Base-by-base conservation (phyloP, 352 stramenopile genomes). In the Pythium guiyangense region DNA sequence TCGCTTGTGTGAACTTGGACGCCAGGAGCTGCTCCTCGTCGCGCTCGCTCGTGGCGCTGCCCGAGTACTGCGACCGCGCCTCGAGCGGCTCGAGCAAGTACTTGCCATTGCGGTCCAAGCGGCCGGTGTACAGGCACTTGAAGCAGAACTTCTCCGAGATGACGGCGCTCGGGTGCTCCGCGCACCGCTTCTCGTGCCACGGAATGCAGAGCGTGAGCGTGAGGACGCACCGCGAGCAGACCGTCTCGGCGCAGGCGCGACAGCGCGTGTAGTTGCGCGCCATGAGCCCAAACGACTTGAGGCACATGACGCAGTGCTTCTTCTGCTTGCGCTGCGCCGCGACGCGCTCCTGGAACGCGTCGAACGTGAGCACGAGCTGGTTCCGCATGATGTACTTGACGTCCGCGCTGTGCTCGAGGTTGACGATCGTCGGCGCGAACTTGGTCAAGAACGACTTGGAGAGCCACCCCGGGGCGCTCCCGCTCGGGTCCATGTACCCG, bases 81-180 rank as follows among this genome's bases (percentile, higher is more conserved):
- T 79, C 71, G 57, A 77, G 71, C 20, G 68, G 71, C 20, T 61
- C 55, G 26, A 61, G 55, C 55, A 61, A 40, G 26, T 61, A 61
- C n/a, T 67, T 67, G 14, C 71, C 71, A 57, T 79, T 80, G 37
- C 77, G 74, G 50, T 86, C 73, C 11, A 75, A 60, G 0, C 72
- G 77, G 15, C 76, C 69, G 8, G 74, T 73, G 60, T 78, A 86
- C 29, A 88, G 52, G 44, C 77, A 88, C 50, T 77, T 78, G 34
- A 84, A 62, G 49, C 77, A 88, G 50, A 88, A 88, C 48, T 73
- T 77, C 34, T 84, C 77, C n/a, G 70, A 64, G 11, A 87, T 77
- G 31, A 84, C 77, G 17, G 77, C 74, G 40, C 74, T 85, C 34
- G 77, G 77, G 55, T 83, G 77, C 34, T 87, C 74, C 10, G 71